Conservation (phyloP, 2,329 filamentous ascomycete genomes). For the Epichloe amarillans region DNA sequence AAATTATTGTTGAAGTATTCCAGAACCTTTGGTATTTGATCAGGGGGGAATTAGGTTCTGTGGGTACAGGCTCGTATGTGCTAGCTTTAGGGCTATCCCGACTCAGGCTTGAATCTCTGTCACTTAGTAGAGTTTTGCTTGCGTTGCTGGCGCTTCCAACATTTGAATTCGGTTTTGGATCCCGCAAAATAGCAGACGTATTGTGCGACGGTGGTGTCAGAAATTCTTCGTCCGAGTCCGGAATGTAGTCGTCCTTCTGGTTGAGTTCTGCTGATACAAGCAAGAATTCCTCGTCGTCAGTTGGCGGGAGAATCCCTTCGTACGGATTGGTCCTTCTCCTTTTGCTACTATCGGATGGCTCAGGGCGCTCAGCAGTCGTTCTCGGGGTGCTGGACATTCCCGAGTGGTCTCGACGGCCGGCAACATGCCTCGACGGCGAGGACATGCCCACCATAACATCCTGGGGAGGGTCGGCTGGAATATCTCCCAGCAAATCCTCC, state of each 20-base stretch:
- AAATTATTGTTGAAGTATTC: constrained; percentile 18
- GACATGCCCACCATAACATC: constrained; percentile 10
- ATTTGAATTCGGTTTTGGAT: not conserved
- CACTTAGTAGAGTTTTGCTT: not conserved
- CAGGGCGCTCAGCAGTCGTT: constrained; percentile 7
- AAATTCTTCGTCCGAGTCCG: constrained; percentile 46
- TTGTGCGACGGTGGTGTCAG: constrained; percentile 21
- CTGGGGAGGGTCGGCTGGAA: constrained; percentile 3
- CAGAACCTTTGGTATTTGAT: constrained; percentile 17
- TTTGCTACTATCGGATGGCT: constrained; percentile 3
- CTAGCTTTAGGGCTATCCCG: not conserved
- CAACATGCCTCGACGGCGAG: constrained; percentile 15
- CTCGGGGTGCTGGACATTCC: constrained; percentile 2
- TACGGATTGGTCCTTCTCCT: constrained; percentile 8
- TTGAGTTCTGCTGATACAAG: not conserved
- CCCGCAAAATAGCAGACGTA: not conserved
- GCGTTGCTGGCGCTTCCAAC: not conserved
- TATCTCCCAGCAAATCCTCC: not conserved
- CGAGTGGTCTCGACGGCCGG: constrained; percentile 4
- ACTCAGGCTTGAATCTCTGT: constrained; percentile 1
- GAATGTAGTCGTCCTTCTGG: constrained; percentile 24
- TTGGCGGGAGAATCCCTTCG: constrained; percentile 1
- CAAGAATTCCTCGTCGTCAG: constrained; percentile 6
- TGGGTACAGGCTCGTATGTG: not conserved
- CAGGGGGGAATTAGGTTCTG: constrained; percentile 6